Base-by-base conservation (phyloP, 805 yeast genomes). In the Candida piceae region DNA sequence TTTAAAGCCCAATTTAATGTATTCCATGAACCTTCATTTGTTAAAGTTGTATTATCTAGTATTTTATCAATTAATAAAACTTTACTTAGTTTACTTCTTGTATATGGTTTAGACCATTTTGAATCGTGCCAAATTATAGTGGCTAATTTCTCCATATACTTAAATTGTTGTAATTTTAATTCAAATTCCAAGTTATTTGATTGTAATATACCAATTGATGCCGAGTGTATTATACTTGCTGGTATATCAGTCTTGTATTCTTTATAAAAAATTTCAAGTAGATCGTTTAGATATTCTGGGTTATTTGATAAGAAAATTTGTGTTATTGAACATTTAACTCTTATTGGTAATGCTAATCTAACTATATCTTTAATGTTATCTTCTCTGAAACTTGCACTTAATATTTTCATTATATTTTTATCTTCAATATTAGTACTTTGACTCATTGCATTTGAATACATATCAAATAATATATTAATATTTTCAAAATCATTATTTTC, bases 171-270 rank as follows among this genome's bases (percentile, higher is more conserved):
- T 9, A 55, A 30, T 31, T 55, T 56, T 7, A 45, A 49, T 2
- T 31, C 38, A 28, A 49, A 42, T 5, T 22, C 28, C 15, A 42
- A 7, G 7, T 31, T 11, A 1, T 34, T 26, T 10, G 49, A 39
- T 5, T 40, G 27, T 15, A 56, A 36, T 3, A 53, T 18, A 11
- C 57, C 57, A 16, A 56, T 35, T 47, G 53, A 45, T 9, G 44
- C 35, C n/a, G 54, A 50, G 28, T 57, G 59, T 3, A 56, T 34
- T 22, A 57, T 32, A 2, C 35, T 20, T 4, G 47, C 18, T 17
- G 63, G 63, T 11, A 55, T 40, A 18, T 48, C 47, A 9, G 41
- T 38, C 3, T 40, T 32, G 35, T 53, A 58, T 32, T 55, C 55
- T 4, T 15, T 19, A 39, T 44, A 48, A 17, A 45, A 38, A 29